Percentiles rank a stretch among this genome's conserved stretches.
These are phyloP conservation scores for Eutrema yunnanense DNA, from an alignment of 345 rosid genomes.

Conservation along the genomic window DNA sequence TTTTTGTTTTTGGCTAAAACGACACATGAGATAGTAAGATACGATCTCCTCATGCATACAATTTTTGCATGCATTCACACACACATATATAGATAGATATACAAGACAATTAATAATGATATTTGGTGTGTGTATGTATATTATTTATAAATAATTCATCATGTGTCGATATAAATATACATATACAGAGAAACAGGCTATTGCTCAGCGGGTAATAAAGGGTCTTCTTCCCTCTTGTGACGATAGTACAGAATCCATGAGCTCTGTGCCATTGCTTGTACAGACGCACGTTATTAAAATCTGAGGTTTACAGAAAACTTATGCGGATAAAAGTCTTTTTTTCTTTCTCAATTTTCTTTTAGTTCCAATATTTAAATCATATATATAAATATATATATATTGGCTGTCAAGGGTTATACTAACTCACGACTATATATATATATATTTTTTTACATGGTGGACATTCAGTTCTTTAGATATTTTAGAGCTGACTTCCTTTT, in stretches of 20 bases:
- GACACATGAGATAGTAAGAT: slow-evolving; percentile 26
- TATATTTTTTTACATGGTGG: neutral
- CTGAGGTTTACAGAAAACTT: slow-evolving; percentile 9
- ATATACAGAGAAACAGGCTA: neutral
- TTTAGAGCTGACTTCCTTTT: no score
- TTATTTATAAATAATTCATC: neutral
- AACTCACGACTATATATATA: neutral
- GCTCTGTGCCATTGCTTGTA: slow-evolving; percentile 30
- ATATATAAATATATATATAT: neutral
- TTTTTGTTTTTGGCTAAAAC: slow-evolving; percentile 17
- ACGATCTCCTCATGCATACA: slow-evolving; percentile 4
- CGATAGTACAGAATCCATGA: slow-evolving; percentile 32
- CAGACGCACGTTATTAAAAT: slow-evolving; percentile 23
- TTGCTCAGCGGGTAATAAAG: slow-evolving; percentile 21
- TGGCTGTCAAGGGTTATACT: neutral
- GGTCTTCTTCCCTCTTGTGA: slow-evolving; percentile 8
- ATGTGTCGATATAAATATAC: no score
- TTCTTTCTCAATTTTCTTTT: neutral
- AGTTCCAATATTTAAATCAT: neutral
- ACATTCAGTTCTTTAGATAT: neutral
- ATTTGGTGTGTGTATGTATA: neutral
- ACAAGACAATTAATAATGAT: neutral
- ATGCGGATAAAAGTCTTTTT: neutral
- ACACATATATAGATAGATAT: neutral
- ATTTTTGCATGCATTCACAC: slow-evolving; percentile 17